A percentile compares a stretch with the other conserved stretches of the same genome.
Conservation (phyloP, 495 filamentous ascomycete genomes). For the Annulohypoxylon moriforme region DNA sequence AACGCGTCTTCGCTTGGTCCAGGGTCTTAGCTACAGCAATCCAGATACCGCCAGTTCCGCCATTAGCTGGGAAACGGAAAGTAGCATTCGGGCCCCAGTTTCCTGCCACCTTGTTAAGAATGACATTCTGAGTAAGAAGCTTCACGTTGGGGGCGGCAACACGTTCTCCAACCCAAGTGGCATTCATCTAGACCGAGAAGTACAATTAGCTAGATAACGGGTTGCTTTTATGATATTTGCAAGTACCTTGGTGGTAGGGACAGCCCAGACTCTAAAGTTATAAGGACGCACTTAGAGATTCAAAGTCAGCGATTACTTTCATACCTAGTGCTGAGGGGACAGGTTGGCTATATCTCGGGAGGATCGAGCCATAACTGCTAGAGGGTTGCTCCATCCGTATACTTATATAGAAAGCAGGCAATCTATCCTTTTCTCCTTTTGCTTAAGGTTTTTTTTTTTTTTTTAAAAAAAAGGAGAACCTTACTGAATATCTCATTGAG, state of each 20-base stretch:
- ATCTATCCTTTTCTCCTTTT: no score
- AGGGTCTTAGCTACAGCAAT: constrained; percentile 95
- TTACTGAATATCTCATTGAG: constrained; percentile 88
- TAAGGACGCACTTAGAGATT: constrained; percentile 78
- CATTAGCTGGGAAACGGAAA: constrained; percentile 96
- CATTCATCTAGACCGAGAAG: constrained; percentile 84
- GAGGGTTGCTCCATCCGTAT: no score
- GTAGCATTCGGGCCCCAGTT: constrained; percentile 99
- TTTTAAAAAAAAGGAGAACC: no score
- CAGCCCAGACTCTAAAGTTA: constrained; percentile 99
- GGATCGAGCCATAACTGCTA: no score
- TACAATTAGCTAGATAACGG: background rate
- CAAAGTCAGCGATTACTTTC: no score
- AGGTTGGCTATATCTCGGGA: no score
- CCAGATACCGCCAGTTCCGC: constrained; percentile 98
- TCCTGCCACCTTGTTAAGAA: constrained; percentile 94
- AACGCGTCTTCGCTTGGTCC: constrained; percentile 88
- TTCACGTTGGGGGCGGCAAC: constrained; percentile 97
- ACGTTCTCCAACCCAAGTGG: constrained; percentile 95
- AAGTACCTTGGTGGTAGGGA: constrained; percentile 94
- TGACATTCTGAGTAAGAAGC: constrained; percentile 91
- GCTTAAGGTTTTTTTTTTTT: no score
- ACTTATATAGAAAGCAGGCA: no score
- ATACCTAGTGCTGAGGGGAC: no score
- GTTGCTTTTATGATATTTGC: background rate